These are phyloP conservation scores for Fragosphaeria purpurea DNA, from an alignment of 2,329 filamentous ascomycete species.

Conservation along the genomic window DNA sequence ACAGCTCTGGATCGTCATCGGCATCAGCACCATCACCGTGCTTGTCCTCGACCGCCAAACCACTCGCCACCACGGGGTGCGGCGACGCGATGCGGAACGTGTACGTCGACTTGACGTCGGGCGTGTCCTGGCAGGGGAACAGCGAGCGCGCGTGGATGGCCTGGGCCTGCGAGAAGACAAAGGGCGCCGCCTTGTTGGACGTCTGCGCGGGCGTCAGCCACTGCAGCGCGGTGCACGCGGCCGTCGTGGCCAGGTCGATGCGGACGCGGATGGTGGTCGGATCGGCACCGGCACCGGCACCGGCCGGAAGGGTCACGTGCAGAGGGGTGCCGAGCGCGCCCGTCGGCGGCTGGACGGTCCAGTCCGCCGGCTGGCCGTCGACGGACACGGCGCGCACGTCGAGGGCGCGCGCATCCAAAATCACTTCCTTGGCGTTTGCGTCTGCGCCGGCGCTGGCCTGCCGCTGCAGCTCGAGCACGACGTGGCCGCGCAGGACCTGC, in stretches of 20 bases:
- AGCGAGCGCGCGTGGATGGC: conserved; percentile 90
- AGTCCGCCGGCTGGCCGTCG: conserved; percentile 52
- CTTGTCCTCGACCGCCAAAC: conserved; percentile 42
- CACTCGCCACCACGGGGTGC: conserved; percentile 85
- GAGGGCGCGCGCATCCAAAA: conserved; percentile 82
- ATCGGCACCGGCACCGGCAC: conserved; percentile 37
- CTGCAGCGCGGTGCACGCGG: conserved; percentile 82
- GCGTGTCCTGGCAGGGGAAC: conserved; percentile 95
- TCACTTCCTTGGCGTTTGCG: conserved; percentile 48
- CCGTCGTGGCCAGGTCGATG: conserved; percentile 71
- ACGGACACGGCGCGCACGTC: conserved; percentile 63
- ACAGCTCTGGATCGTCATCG: conserved; percentile 31
- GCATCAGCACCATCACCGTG: conserved; percentile 10
- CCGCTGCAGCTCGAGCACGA: conserved; percentile 66
- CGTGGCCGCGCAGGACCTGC: conserved; percentile 66
- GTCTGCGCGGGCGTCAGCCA: conserved; percentile 94
- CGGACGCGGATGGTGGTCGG: conserved; percentile 36
- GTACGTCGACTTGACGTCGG: conserved; percentile 93
- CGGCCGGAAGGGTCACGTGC: conserved; percentile 49
- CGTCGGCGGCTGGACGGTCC: conserved; percentile 57
- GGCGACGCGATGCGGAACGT: conserved; percentile 80
- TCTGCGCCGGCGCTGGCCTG: conserved; percentile 44
- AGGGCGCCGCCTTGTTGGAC: conserved; percentile 88
- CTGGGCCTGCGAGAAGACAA: conserved; percentile 98
- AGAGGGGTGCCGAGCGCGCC: conserved; percentile 69